Evolutionary conservation across 140 eudicot species (phyloP), one percentile per base, ranked within the genome.

Genomic region (Erigeron philadelphicus): DNA sequence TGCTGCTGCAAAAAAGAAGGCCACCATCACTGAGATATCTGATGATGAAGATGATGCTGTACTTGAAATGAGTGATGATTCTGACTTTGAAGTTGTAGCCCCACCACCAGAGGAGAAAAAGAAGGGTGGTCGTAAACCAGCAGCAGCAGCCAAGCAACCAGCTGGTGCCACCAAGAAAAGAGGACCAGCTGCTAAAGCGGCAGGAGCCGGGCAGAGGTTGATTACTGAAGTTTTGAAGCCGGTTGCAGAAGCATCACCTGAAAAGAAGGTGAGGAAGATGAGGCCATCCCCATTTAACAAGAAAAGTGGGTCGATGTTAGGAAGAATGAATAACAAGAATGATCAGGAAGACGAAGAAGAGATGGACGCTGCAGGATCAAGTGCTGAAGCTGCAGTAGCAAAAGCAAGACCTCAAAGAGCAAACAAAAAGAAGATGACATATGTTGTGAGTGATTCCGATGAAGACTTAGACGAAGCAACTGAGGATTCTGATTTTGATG

Each of bases 191-290:
- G 82, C 84, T 1, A 76, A 65, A 75, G 35, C 68, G 55, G 6
- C 57, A 70, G 52, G 61, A 67, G 21, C 8, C 35, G 78, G 81
- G 11, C 96, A 87, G 72, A 84, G 68, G 64, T 63, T 85, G 80
- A 87, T 87, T 48, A 80, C 90, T 0, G 89, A 88, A 3, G 87
- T 76, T 47, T 58, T 88, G 16, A 84, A 84, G 84, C 83, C 84
- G 5, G 81, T 78, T 7, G 85, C 80, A 10, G 86, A 79, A n/a
- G 50, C 75, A 6, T 91, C 97, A 1, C 98, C 96, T 4, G 95
- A 87, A 62, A 87, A 79, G 78, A 90, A 90, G 79, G 92, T 90
- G 54, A 87, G 97, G 87, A 90, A 81, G 68, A 90, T 87, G 95
- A 84, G 97, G 65, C 83, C 79, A 3, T 90, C 97, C 1, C 97